Conservation (phyloP, 805 yeast species). For the Lipomyces spencermartinsiae region DNA sequence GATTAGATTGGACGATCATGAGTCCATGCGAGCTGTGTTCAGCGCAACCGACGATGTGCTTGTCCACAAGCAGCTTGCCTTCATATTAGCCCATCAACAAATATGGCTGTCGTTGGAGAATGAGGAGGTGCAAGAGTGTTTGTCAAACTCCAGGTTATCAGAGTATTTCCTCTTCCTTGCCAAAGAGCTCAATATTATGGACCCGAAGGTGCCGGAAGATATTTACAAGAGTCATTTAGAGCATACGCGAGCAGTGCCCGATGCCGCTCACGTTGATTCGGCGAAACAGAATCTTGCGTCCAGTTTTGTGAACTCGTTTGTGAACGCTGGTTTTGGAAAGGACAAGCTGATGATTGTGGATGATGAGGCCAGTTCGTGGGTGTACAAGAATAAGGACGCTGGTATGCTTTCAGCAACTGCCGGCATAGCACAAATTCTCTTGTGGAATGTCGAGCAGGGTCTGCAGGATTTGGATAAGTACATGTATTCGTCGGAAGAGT, state of each 20-base stretch:
- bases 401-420: constrained; percentile 95
- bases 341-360: constrained; percentile 76
- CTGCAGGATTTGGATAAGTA: constrained; percentile 88
- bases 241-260: constrained; percentile 62
- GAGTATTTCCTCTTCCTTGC: constrained; percentile 81
- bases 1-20: constrained; percentile 82
- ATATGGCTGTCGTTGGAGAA: constrained; percentile 66
- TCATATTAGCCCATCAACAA: constrained; percentile 85
- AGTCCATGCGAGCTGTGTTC: constrained; percentile 78
- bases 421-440: constrained; percentile 83
- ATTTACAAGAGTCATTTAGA: constrained; percentile 91
- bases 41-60: constrained; percentile 72
- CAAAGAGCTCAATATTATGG: constrained; percentile 84
- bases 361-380: constrained; percentile 79
- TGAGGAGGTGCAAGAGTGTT: constrained; percentile 77
- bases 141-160: constrained; percentile 77
- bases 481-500: constrained; percentile 81
- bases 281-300: constrained; percentile 95
- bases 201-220: constrained; percentile 94
- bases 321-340: constrained; percentile 87
- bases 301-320: constrained; percentile 89
- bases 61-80: constrained; percentile 87
- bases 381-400: constrained; percentile 86
- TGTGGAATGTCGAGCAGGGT: constrained; percentile 91
- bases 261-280: constrained; percentile 67